Conservation (phyloP, 805 yeast species). For the Novakomyces olei region DNA sequence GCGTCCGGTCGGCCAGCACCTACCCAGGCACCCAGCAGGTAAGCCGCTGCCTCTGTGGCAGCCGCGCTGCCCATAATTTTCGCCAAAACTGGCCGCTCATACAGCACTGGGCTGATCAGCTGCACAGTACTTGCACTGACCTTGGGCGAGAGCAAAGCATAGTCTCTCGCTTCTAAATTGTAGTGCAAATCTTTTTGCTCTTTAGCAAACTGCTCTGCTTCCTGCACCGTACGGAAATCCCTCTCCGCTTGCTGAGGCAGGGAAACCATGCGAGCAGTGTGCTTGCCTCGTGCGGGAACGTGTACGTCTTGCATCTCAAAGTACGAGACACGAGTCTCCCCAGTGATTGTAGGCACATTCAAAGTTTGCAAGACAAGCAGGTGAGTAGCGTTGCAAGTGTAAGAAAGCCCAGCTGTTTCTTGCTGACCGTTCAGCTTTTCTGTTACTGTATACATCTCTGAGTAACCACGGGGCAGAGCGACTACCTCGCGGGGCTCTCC, state of each 20-base stretch:
- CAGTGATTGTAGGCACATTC: slow-evolving; percentile 11
- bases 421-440: slow-evolving; percentile 15
- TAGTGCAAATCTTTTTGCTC: neutral
- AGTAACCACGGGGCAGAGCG: slow-evolving; percentile 23
- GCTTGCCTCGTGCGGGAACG: neutral
- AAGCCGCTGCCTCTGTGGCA: neutral
- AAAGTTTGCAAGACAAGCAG: slow-evolving; percentile 20
- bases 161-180: slow-evolving; percentile 11
- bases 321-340: neutral
- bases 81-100: slow-evolving; percentile 17
- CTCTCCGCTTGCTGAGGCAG: neutral
- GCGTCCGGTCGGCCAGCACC: neutral
- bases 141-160: slow-evolving; percentile 13
- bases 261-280: neutral
- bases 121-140: slow-evolving; percentile 18
- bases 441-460: slow-evolving; percentile 21
- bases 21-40: neutral
- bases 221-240: neutral
- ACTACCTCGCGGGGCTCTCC: slow-evolving; percentile 21
- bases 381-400: slow-evolving; percentile 21
- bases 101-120: slow-evolving; percentile 18
- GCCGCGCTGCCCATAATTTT: slow-evolving; percentile 11
- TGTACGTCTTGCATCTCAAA: neutral
- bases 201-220: neutral
- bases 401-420: slow-evolving; percentile 11